A percentile compares a stretch with the other conserved stretches of the same genome.
phyloP scores from a whole-genome alignment of 1,284 basidiomycete species.

The Puccinia brachypodii region DNA sequence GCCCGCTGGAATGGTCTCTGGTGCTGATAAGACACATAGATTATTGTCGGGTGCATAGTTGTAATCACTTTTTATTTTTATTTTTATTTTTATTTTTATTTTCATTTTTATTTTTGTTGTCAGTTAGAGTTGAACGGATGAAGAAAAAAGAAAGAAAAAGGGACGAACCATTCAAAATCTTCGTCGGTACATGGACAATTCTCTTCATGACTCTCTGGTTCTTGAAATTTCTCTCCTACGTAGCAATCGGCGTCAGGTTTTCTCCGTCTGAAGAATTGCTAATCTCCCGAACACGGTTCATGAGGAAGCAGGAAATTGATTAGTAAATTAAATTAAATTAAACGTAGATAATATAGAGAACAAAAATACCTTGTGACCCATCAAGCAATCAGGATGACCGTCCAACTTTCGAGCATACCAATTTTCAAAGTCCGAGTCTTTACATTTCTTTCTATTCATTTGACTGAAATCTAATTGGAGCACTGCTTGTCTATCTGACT shows the following conservation, averaged over 20 bases:
- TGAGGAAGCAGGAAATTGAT: not conserved
- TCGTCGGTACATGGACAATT: slow-evolving; percentile 77
- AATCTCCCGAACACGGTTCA: slow-evolving; percentile 29
- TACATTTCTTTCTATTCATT: slow-evolving; percentile 71
- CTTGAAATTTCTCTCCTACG: slow-evolving; percentile 85
- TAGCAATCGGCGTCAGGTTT: slow-evolving; percentile 83
- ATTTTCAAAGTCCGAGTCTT: slow-evolving; percentile 73
- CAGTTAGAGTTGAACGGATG: not conserved
- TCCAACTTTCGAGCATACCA: slow-evolving; percentile 76
- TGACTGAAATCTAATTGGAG: slow-evolving; percentile 82
- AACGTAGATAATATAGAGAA: not conserved
- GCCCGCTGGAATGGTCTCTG: slow-evolving; percentile 77
- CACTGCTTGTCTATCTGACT: slow-evolving; percentile 68
- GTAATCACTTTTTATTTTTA: too few relatives aligned
- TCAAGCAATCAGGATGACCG: slow-evolving; percentile 74
- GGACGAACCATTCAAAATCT: slow-evolving; percentile 84
- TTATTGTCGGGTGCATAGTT: slow-evolving; percentile 72
- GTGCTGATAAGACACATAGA: slow-evolving; percentile 76
- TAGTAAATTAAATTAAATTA: not conserved
- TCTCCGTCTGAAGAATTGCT: slow-evolving; percentile 91
- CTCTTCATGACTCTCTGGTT: slow-evolving; percentile 79
- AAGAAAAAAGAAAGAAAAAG: not conserved
- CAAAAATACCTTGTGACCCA: slow-evolving; percentile 80
- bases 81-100: too few relatives aligned
- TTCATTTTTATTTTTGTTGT: not conserved